These are phyloP conservation scores for Lasiosphaeria hispida DNA, from an alignment of 495 filamentous ascomycete genomes.

Conservation along the genomic window DNA sequence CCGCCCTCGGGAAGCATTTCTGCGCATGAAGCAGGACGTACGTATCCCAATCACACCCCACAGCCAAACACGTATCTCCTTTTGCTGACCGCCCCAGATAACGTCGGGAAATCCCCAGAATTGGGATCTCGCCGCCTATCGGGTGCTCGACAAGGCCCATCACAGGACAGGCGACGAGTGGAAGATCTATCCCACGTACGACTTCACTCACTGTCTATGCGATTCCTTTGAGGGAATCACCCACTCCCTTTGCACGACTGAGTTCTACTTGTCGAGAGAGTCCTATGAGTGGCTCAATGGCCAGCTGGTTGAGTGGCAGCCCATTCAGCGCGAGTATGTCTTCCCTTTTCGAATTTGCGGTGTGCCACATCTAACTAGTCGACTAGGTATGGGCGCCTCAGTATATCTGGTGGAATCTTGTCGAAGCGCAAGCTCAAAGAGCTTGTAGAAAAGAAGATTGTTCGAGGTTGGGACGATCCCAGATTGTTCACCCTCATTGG, in stretches of 20 bases:
- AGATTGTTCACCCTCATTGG: constrained; percentile 86
- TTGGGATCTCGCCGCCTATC: constrained; percentile 79
- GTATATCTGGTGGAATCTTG: constrained; percentile 75
- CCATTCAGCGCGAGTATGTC: constrained; percentile 71
- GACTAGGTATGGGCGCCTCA: constrained; percentile 59
- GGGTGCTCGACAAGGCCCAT: constrained; percentile 68
- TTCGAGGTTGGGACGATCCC: constrained; percentile 86
- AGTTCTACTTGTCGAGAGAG: constrained; percentile 49
- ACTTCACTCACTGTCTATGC: constrained; percentile 86
- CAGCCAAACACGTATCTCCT: background rate
- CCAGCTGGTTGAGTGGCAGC: constrained; percentile 67
- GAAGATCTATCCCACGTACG: constrained; percentile 88
- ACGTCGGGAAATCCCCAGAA: constrained; percentile 62
- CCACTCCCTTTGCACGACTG: constrained; percentile 85
- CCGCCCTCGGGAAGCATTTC: constrained; percentile 77
- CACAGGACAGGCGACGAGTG: constrained; percentile 71
- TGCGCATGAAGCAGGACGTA: constrained; percentile 85
- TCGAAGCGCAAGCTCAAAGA: constrained; percentile 79
- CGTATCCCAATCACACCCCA: background rate
- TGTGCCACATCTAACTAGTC: no score
- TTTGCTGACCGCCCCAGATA: constrained; percentile 26
- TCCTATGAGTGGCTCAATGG: constrained; percentile 70
- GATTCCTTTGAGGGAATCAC: constrained; percentile 87
- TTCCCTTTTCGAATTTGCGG: no score
- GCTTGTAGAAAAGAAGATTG: constrained; percentile 68